These are phyloP conservation scores for Diospyros lotus DNA, from an alignment of 148 eudicot genomes.

Conservation along the genomic window DNA sequence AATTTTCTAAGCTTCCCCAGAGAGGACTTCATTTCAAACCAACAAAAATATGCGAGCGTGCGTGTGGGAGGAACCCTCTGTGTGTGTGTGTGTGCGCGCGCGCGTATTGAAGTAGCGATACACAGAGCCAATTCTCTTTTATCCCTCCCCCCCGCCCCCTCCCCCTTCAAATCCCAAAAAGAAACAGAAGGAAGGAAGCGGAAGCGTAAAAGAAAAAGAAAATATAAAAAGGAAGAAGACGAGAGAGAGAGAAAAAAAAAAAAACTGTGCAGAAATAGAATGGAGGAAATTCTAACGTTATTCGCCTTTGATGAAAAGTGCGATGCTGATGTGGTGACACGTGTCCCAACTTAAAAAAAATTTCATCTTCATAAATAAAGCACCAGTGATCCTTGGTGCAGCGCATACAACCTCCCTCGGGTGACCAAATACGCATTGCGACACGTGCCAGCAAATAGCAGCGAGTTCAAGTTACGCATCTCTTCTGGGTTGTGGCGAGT, in stretches of 20 bases:
- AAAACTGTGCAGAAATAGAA: slow-evolving; percentile 6
- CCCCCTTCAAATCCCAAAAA: neutral
- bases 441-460: neutral
- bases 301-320: slow-evolving; percentile 14
- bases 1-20: slow-evolving; percentile 61
- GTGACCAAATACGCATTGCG: no score
- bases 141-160: neutral
- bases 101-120: neutral
- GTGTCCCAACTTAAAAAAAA: no score
- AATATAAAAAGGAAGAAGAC: neutral
- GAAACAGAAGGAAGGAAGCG: neutral
- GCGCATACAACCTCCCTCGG: neutral
- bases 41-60: no score
- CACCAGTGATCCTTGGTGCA: no score
- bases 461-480: no score
- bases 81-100: neutral
- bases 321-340: neutral
- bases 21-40: slow-evolving; percentile 62
- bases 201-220: neutral
- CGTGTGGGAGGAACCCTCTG: no score
- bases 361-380: no score
- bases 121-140: neutral
- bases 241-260: neutral
- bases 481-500: no score
- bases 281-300: slow-evolving; percentile 17